Evolutionary conservation across 768 basidiomycete species (phyloP), one percentile per base, ranked within the genome.

Genomic region (Leccinum uliginosum): DNA sequence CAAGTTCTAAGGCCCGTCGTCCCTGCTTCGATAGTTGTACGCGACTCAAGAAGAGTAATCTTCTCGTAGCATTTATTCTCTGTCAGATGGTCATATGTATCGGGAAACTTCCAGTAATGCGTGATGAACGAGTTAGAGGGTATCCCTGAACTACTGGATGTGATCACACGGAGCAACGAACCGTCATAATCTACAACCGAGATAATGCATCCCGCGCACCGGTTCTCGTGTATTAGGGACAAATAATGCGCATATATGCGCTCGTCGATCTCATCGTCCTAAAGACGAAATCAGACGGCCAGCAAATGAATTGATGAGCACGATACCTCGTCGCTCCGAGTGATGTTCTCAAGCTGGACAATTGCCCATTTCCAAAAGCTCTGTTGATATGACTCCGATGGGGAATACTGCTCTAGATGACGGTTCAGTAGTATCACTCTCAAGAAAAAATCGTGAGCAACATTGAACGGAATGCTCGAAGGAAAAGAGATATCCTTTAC

Each of bases 311-410:
- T 51, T 38, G 32, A 56, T 47, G 19, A 17, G 5, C 29, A 50
- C 72, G 78, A 62, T 76, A 78, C 85, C 77, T 86, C 80, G n/a
- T 74, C 70, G 19, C 61, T 54, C 48, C 57, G 57, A 15, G 65
- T 54, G 58, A 79, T 54, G 12, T 23, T 63, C 69, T 90, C 89
- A 35, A 91, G 72, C 35, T 75, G 67, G 21, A 68, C 64, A 19
- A 91, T 79, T 1, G 74, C 76, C 81, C 85, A 86, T 71, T 91
- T 91, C 88, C 88, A 91, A 66, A 90, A 92, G 3, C 67, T 58
- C 49, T 73, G 73, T 59, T 87, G 87, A 60, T 86, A 89, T 60
- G 81, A 75, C 17, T 62, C 58, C 0, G 89, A 85, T 0, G 89
- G 87, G 4, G 88, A 80, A 62, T 85, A 89, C 26, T 64, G 62